phyloP scores from a whole-genome alignment of 2,329 filamentous ascomycete genomes.

The Bimuria novae-zelandiae region DNA sequence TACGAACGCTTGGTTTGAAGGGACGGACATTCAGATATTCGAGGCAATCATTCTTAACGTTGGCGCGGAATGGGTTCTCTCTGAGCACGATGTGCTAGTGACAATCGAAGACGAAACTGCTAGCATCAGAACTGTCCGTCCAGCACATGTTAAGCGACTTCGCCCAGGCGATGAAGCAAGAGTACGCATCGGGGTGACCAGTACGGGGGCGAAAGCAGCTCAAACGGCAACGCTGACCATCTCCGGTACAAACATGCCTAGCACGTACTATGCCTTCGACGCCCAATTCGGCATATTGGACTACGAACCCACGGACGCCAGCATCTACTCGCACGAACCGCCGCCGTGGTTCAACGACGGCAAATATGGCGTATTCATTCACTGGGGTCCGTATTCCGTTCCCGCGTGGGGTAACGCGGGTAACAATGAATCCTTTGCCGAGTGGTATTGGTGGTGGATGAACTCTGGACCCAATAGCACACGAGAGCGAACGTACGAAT shows the following conservation, averaged over 20 bases:
- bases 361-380: conserved; percentile 66
- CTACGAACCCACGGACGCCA: conserved; percentile 15
- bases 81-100: conserved; percentile 8
- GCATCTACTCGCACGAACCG: conserved; percentile 18
- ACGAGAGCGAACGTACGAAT: conserved; percentile 53
- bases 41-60: conserved; percentile 17
- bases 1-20: conserved; percentile 14
- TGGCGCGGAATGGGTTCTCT: conserved; percentile 2
- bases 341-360: conserved; percentile 58
- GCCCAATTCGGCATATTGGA: conserved; percentile 14
- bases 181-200: conserved; percentile 15
- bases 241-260: neutral
- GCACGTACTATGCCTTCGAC: conserved; percentile 9
- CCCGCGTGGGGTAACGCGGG: conserved; percentile 58
- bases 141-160: conserved; percentile 20
- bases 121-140: conserved; percentile 12
- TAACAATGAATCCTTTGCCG: conserved; percentile 48
- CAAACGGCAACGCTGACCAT: conserved; percentile 11
- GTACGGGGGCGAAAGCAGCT: conserved; percentile 1
- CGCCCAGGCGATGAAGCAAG: conserved; percentile 18
- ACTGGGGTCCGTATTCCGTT: conserved; percentile 63
- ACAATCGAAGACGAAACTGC: conserved; percentile 6
- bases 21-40: conserved; percentile 13
- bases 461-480: conserved; percentile 45
- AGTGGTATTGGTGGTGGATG: conserved; percentile 56